Evolutionary conservation across 108 stramenopile genomes (phyloP), one percentile per base, ranked within the genome.

Genomic region (Skeletonema menzelii): DNA sequence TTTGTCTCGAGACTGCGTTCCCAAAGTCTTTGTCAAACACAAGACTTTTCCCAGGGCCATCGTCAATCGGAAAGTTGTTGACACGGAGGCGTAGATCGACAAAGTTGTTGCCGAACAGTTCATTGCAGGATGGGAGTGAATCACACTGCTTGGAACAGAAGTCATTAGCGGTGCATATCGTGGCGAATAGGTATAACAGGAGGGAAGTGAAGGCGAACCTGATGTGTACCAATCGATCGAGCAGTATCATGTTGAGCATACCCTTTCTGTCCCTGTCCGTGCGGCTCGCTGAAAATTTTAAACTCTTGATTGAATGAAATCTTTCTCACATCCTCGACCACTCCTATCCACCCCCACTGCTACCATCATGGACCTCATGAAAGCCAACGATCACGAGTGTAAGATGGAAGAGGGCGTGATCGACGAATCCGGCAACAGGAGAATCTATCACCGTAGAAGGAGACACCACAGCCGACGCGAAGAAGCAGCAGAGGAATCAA

Each of bases 1-100:
- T 83, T 44, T 89, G 85, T 28, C 70, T 47, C 14, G 88, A 77
- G 53, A 89, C 81, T 10, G 79, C 73, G 8, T 70, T 69, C 34
- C 89, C 92, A 70, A 85, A 66, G 59, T 72, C 82, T 17, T 91
- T 67, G 38, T 72, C 86, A 56, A 64, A 46, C 13, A 89, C 65
- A 11, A 90, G 81, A 46, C 82, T 83, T 27, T 67, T 56, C 20
- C 89, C 91, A 8, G 91, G 91, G 15, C 89, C 88, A 56, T 87
- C 85, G 22, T 81, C 70, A 19, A 77, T 80, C 4, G 85, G 69
- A 61, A 74, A 86, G 49, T 53, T 24, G 22, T 83, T 65, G 17
- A 85, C 56, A 56, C 67, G 73, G 14, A 84, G 34, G 7, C 61
- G 70, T 7, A 84, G 79, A 46, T 84, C 79, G n/a, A 81, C 59